These are phyloP conservation scores for Corynascus novoguineensis DNA, from an alignment of 495 filamentous ascomycete genomes.

Conservation along the genomic window DNA sequence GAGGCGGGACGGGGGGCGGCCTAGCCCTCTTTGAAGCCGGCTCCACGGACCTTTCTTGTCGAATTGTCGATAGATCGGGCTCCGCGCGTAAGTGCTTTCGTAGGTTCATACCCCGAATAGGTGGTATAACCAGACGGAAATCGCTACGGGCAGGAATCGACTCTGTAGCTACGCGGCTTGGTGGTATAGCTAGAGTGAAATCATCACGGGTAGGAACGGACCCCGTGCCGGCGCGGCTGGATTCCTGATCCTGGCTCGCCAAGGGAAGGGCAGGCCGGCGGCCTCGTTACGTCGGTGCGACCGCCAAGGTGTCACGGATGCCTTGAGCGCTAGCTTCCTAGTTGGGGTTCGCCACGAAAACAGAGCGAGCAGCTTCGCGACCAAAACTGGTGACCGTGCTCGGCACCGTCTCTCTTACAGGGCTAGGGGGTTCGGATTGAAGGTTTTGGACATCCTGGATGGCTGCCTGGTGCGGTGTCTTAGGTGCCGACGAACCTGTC, in stretches of 20 bases:
- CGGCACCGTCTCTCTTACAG: background rate
- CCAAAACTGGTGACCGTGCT: conserved; percentile 8
- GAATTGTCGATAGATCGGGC: conserved; percentile 10
- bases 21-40: conserved; percentile 9
- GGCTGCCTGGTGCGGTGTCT: conserved; percentile 1
- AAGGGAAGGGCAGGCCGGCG: background rate
- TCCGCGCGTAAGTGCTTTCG: conserved; percentile 8
- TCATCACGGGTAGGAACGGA: background rate
- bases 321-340: conserved; percentile 9
- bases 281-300: background rate
- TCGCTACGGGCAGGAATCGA: no score
- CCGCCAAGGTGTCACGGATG: conserved; percentile 1
- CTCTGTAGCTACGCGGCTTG: no score
- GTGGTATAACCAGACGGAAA: no score
- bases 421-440: background rate
- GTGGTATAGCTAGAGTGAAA: conserved; percentile 11
- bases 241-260: conserved; percentile 9
- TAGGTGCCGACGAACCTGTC: conserved; percentile 1
- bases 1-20: conserved; percentile 3
- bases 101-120: conserved; percentile 16
- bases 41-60: conserved; percentile 10
- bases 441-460: background rate
- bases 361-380: conserved; percentile 13
- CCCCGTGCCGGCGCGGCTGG: conserved; percentile 4
- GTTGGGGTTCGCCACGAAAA: conserved; percentile 11